Base-by-base conservation (phyloP, 306 rosid species). In the Rubus parviflorus region DNA sequence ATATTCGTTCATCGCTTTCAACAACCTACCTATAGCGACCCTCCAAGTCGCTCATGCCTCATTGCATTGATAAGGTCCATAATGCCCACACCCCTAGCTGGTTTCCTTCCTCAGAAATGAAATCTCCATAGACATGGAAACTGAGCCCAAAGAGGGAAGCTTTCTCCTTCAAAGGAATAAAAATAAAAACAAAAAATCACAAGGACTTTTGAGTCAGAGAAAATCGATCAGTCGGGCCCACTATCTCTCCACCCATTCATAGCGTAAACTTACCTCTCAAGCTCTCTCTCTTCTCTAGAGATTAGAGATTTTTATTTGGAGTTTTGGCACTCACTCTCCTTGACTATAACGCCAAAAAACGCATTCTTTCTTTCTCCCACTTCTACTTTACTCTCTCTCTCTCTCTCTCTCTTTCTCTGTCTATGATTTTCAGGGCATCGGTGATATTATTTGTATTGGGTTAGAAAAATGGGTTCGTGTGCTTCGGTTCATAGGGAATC, bases 391-490 rank as follows among this genome's bases (percentile, higher is more conserved):
- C 49, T 76, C 73, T 62, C 41, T 48, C 68, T 71, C 72, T 67
- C 70, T 82, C 83, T 77, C 74, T 79, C 61, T 81, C 63, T 58
- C 62, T 47, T 70, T 77, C 80, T 56, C 77, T 63, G 30, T 76
- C 73, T 60, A 56, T 77, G 83, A 81, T 88, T 90, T 81, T 83
- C 85, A 35, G 73, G 78, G 52, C 46, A 70, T 60, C 46, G 19
- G 42, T 42, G 68, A 60, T 2, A 57, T 30, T 23, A 73, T 23
- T 22, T 58, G 14, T 73, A 43, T 84, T 68, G 62, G 38, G 66
- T 80, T 85, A 52, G 60, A 78, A 74, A 74, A 17, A 95, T 95
- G 97, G 99, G 97, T 82, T 86, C 85, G 3, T 91, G 91, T 77
- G 87, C 61, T 75, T 95, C 97, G 23, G 73, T 84, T 3, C 86